phyloP scores from a whole-genome alignment of 1,284 basidiomycete genomes.

The Termitomyces sp. region DNA sequence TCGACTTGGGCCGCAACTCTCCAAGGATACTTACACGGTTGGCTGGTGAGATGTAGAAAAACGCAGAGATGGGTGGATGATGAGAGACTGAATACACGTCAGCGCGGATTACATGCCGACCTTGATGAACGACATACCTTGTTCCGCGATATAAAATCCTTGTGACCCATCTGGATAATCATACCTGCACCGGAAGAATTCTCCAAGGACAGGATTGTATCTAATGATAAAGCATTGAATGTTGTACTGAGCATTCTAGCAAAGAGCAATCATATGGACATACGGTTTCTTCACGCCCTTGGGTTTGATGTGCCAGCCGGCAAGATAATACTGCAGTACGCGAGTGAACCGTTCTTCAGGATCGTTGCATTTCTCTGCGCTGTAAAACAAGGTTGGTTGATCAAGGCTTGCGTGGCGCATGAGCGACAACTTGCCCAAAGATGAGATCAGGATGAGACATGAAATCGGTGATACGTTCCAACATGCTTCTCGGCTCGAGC shows the following conservation, averaged over 20 bases:
- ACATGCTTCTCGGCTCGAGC: slow-evolving; percentile 88
- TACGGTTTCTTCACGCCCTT: slow-evolving; percentile 99
- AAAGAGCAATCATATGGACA: slow-evolving; percentile 26
- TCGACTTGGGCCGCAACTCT: slow-evolving; percentile 92
- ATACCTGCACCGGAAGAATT: slow-evolving; percentile 96
- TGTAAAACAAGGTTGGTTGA: slow-evolving; percentile 24
- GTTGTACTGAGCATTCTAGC: neutral
- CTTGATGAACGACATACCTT: slow-evolving; percentile 47
- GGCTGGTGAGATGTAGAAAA: slow-evolving; percentile 94
- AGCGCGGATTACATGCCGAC: neutral
- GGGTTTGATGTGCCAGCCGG: slow-evolving; percentile 99
- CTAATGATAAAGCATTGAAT: slow-evolving; percentile 32
- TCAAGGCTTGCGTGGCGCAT: neutral
- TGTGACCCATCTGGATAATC: slow-evolving; percentile 88
- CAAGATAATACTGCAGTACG: slow-evolving; percentile 92
- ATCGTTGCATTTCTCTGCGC: slow-evolving; percentile 71
- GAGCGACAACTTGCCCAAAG: slow-evolving; percentile 68
- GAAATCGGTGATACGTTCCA: slow-evolving; percentile 97
- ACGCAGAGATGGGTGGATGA: slow-evolving; percentile 94
- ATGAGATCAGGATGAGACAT: slow-evolving; percentile 98
- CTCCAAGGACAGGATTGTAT: slow-evolving; percentile 96
- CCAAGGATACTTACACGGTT: slow-evolving; percentile 84
- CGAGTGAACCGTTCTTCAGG: slow-evolving; percentile 90
- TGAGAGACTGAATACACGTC: slow-evolving; percentile 64
- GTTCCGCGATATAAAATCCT: slow-evolving; percentile 97